phyloP scores from a whole-genome alignment of 495 filamentous ascomycete genomes.

The Thermochaetoides thermophila region DNA sequence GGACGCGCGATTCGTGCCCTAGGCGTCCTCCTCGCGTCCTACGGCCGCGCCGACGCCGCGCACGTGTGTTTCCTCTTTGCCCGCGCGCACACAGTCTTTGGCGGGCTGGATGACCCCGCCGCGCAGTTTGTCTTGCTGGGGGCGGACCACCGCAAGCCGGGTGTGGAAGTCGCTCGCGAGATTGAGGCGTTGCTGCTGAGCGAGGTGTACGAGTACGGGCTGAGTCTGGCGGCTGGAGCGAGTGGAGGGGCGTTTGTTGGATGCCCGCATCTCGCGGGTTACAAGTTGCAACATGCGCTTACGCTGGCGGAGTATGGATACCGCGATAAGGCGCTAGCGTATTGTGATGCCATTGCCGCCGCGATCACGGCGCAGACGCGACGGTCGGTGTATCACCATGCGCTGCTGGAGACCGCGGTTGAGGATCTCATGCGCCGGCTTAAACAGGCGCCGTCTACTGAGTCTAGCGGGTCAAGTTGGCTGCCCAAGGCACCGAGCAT shows the following conservation, averaged over 20 bases:
- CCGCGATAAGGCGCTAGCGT: conserved; percentile 69
- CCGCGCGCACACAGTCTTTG: conserved; percentile 45
- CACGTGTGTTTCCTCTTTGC: conserved; percentile 67
- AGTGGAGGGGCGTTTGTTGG: conserved; percentile 39
- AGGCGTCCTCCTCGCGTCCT: conserved; percentile 69
- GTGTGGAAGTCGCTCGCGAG: conserved; percentile 54
- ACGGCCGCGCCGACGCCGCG: conserved; percentile 79
- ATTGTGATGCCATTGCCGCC: conserved; percentile 74
- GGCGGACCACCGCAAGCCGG: conserved; percentile 54
- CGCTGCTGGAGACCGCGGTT: conserved; percentile 51
- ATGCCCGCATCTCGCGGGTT: conserved; percentile 68
- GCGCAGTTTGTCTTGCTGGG: conserved; percentile 72
- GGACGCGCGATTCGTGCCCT: conserved; percentile 60
- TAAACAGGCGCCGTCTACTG: conserved; percentile 68
- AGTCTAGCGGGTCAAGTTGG: conserved; percentile 51
- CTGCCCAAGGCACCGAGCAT: conserved; percentile 89
- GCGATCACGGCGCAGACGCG: conserved; percentile 71
- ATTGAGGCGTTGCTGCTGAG: conserved; percentile 75
- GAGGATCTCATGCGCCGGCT: conserved; percentile 75
- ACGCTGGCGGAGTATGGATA: conserved; percentile 71
- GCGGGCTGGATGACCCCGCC: conserved; percentile 70
- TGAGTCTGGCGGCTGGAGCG: conserved; percentile 44
- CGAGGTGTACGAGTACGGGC: conserved; percentile 83
- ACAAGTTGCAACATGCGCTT: conserved; percentile 78
- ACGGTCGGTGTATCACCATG: conserved; percentile 70